phyloP scores from a whole-genome alignment of 768 basidiomycete species.

The Leucogyrophana mollusca region DNA sequence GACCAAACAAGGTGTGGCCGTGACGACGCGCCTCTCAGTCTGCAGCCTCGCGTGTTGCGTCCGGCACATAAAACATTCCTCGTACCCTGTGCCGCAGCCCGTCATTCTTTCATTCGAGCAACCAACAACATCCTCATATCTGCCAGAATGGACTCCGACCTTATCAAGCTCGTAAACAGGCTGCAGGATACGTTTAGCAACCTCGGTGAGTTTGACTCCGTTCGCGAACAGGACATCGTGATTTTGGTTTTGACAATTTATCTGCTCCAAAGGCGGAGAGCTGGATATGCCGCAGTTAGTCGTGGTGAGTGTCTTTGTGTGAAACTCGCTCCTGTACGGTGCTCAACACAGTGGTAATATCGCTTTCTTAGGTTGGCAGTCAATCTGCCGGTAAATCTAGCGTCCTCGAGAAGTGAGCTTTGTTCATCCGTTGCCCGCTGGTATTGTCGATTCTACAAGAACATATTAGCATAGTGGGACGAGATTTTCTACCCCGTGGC shows the following conservation, averaged over 20 bases:
- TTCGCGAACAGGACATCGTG: conserved; percentile 3
- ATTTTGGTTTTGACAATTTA: conserved; percentile 7
- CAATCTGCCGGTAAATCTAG: conserved; percentile 97
- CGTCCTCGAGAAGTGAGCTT: conserved; percentile 83
- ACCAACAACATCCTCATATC: neutral
- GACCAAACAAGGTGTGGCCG: conserved; percentile 17
- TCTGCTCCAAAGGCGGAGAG: conserved; percentile 64
- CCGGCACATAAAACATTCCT: conserved; percentile 3
- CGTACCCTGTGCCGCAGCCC: conserved; percentile 2
- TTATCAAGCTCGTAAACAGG: conserved; percentile 93
- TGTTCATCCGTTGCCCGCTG: neutral
- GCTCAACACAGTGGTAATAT: conserved; percentile 7
- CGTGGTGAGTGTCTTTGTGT: conserved; percentile 56
- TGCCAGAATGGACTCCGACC: conserved; percentile 81
- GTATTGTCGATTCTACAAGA: conserved; percentile 1
- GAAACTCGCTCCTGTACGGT: neutral
- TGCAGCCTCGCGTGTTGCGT: conserved; percentile 13
- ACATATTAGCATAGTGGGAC: conserved; percentile 89
- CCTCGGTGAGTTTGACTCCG: conserved; percentile 57
- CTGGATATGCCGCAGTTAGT: conserved; percentile 91
- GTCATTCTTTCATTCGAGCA: neutral
- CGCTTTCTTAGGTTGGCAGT: conserved; percentile 73
- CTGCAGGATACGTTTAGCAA: conserved; percentile 92
- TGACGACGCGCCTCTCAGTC: conserved; percentile 28
- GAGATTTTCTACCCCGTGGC: conserved; percentile 85